A percentile compares a stretch with the other conserved stretches of the same genome.
Conservation (phyloP, 1,284 basidiomycete species). For the Limonomyces culmigenus region DNA sequence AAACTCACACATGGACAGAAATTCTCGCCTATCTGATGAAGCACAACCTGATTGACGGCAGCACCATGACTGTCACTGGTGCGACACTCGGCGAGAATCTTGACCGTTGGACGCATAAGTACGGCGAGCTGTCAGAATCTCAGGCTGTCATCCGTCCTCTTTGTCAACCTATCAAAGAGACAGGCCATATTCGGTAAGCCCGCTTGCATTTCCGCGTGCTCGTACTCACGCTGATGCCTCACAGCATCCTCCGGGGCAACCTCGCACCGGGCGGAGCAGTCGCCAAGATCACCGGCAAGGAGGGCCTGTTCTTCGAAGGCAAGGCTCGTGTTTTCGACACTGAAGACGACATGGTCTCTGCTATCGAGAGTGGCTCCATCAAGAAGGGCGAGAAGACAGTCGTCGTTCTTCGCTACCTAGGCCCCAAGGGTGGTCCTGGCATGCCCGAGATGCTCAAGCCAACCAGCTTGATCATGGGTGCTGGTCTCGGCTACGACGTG, state of each 20-base stretch:
- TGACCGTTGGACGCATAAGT: slow-evolving; percentile 63
- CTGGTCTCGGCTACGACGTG: slow-evolving; percentile 80
- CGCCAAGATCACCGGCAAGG: slow-evolving; percentile 88
- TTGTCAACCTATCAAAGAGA: slow-evolving; percentile 73
- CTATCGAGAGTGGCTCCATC: slow-evolving; percentile 67
- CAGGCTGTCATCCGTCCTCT: slow-evolving; percentile 81
- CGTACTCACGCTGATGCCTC: background rate
- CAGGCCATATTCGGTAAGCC: slow-evolving; percentile 70
- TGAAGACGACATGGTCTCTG: slow-evolving; percentile 68
- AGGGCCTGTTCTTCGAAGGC: slow-evolving; percentile 72
- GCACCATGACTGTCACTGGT: slow-evolving; percentile 79
- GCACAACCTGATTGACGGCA: slow-evolving; percentile 71
- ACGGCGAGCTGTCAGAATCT: slow-evolving; percentile 53
- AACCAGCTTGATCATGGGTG: slow-evolving; percentile 82
- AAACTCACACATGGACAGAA: slow-evolving; percentile 24
- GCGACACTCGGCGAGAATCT: slow-evolving; percentile 80
- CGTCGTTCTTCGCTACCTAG: slow-evolving; percentile 78
- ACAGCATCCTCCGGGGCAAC: slow-evolving; percentile 68
- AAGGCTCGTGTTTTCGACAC: slow-evolving; percentile 74
- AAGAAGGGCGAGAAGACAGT: slow-evolving; percentile 82
- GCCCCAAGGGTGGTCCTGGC: slow-evolving; percentile 82
- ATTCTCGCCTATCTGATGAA: slow-evolving; percentile 71
- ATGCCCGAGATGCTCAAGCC: slow-evolving; percentile 45
- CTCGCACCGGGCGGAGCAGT: slow-evolving; percentile 91
- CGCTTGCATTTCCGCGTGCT: background rate